Base-by-base conservation (phyloP, 129 eudicot genomes). In the Mikania micrantha region DNA sequence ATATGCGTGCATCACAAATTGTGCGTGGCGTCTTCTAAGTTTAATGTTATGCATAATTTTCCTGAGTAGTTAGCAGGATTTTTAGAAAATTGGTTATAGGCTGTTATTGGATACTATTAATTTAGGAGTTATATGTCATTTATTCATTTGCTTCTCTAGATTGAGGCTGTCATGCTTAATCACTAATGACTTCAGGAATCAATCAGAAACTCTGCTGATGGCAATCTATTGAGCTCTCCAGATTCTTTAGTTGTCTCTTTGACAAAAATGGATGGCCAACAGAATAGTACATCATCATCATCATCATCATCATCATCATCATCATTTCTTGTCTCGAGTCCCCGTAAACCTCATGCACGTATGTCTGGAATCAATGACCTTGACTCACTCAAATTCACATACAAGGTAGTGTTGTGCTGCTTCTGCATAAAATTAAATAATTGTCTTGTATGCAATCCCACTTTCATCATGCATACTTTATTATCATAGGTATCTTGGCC, bases 191-290 rank as follows among this genome's bases (percentile, higher is more conserved):
- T 80, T 66, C 83, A 92, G 99, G 96, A 89, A 67, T 93, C 99
- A 57, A 84, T 93, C 36, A 69, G 90, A 79, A 82, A 89, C 74
- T 89, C 99, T 77, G 89, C 95, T 66, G 99, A 93, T 83, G 83
- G 82, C 44, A 82, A 75, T 49, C 75, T 93, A 35, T 78, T 93
- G 68, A 84, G 88, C 80, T 76, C 95, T 3, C 92, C 95, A 4
- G 99, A 93, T 77, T 75, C 92, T 17, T 83, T 93, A 74, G 99
- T 86, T 45, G 96, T 93, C 34, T 93, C 96, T 21, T 81, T 89
- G 38, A 72, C 74, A n/a, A 93, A 85, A 64, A 49, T 66, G 63
- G 74, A 58, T 64, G 92, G 81, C 44, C 83, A 76, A 53, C 80
- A 72, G 29, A 57, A 74, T 62, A 34, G 62, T 13, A 56, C 38